phyloP scores from a whole-genome alignment of 495 filamentous ascomycete species.

The Jackrogersella minutella region DNA sequence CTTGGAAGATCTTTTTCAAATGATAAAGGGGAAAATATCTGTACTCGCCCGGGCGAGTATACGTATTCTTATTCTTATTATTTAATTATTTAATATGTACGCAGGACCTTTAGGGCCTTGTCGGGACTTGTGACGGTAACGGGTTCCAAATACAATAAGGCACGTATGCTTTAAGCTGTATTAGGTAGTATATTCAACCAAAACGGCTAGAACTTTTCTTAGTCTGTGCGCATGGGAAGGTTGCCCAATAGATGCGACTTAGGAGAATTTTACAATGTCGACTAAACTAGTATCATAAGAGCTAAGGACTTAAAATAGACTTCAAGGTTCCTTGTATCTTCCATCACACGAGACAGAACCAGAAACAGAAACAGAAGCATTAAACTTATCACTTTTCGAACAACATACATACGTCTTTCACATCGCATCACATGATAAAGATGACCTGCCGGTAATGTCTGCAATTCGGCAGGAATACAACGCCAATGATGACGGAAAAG shows the following conservation, averaged over 20 bases:
- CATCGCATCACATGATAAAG: constrained; percentile 35
- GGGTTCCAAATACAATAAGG: no score
- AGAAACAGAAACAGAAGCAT: neutral
- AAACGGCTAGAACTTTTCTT: neutral
- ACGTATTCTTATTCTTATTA: constrained; percentile 6
- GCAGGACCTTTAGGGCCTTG: no score
- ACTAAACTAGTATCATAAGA: constrained; percentile 10
- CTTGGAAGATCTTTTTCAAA: neutral
- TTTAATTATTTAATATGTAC: no score
- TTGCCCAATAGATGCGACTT: no score
- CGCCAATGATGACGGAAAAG: constrained; percentile 17
- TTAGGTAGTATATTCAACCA: neutral
- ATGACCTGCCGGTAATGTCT: constrained; percentile 25
- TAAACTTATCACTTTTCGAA: no score
- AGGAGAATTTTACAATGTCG: neutral
- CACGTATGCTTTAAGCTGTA: no score
- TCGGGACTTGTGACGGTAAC: no score
- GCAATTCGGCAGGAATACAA: constrained; percentile 14
- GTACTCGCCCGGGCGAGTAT: no score
- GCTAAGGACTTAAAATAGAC: constrained; percentile 11
- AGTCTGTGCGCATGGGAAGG: neutral
- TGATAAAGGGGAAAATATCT: neutral
- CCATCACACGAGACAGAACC: neutral
- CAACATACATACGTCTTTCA: neutral
- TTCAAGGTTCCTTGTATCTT: neutral